phyloP scores from a whole-genome alignment of 1,139 yeast species.

The Candida sanyaensis region DNA sequence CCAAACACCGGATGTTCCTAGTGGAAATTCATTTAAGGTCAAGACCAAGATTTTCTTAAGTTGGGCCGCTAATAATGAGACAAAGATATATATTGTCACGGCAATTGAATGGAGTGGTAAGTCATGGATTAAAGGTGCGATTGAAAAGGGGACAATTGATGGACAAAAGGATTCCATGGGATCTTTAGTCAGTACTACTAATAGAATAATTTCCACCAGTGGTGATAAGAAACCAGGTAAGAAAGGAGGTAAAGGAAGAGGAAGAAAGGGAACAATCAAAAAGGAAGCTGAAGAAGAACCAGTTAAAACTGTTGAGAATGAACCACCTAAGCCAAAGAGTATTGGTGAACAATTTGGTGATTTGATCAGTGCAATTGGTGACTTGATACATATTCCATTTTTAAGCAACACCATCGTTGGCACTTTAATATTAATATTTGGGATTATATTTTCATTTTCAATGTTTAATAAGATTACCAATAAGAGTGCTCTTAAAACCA shows the following conservation, averaged over 20 bases:
- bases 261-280: conserved; percentile 20
- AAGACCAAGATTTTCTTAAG: conserved; percentile 65
- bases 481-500: background rate
- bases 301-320: conserved; percentile 7
- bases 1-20: conserved; percentile 91
- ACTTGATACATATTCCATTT: conserved; percentile 30
- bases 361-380: conserved; percentile 32
- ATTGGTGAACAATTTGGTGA: conserved; percentile 23
- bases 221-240: conserved; percentile 15
- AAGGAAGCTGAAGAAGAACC: conserved; percentile 14
- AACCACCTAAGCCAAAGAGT: conserved; percentile 12
- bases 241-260: conserved; percentile 19
- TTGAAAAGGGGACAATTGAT: conserved; percentile 88
- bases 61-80: conserved; percentile 77
- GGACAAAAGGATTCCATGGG: conserved; percentile 81
- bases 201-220: conserved; percentile 36
- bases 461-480: conserved; percentile 9
- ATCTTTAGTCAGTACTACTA: conserved; percentile 58
- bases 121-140: conserved; percentile 87
- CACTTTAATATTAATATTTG: conserved; percentile 17
- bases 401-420: conserved; percentile 29
- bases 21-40: conserved; percentile 80
- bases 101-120: conserved; percentile 89
- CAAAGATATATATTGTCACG: conserved; percentile 64
- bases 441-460: conserved; percentile 15